A percentile compares a stretch with the other conserved stretches of the same genome.
phyloP scores from a whole-genome alignment of 495 filamentous ascomycete species.

The Penicillium tannophilum region DNA sequence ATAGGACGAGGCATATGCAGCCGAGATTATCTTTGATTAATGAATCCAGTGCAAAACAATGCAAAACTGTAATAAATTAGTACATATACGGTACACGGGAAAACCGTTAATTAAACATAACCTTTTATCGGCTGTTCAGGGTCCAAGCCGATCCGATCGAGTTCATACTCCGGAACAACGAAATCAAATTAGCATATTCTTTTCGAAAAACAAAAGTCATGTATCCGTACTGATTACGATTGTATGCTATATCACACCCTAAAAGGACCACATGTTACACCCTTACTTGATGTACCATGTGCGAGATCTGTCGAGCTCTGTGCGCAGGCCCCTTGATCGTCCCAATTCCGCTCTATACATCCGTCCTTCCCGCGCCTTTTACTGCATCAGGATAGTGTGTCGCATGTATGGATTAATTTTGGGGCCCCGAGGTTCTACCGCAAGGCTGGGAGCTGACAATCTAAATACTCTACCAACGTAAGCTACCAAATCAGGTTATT shows the following conservation, averaged over 20 bases:
- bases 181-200: too few species aligned
- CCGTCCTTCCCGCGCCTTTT: conserved; percentile 12
- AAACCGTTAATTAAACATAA: conserved; percentile 6
- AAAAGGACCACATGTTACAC: conserved; percentile 19
- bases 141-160: conserved; percentile 11
- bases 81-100: background rate
- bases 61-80: background rate
- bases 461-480: too few species aligned
- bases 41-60: background rate
- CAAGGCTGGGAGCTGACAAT: background rate
- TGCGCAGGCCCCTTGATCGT: conserved; percentile 9
- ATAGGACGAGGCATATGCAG: conserved; percentile 5
- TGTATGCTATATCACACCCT: too few species aligned
- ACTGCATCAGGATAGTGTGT: conserved; percentile 9
- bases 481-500: background rate
- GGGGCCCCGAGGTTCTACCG: conserved; percentile 5
- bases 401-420: background rate
- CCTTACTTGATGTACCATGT: conserved; percentile 28
- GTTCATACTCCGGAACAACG: background rate
- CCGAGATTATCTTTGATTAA: background rate
- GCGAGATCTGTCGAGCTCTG: conserved; percentile 23
- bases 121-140: conserved; percentile 12
- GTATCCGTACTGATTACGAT: too few species aligned
- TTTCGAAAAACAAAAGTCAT: too few species aligned
- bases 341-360: conserved; percentile 10